Percentiles rank a stretch among this genome's conserved stretches.
Conservation (phyloP, 768 basidiomycete genomes). For the Trametes coccinea region DNA sequence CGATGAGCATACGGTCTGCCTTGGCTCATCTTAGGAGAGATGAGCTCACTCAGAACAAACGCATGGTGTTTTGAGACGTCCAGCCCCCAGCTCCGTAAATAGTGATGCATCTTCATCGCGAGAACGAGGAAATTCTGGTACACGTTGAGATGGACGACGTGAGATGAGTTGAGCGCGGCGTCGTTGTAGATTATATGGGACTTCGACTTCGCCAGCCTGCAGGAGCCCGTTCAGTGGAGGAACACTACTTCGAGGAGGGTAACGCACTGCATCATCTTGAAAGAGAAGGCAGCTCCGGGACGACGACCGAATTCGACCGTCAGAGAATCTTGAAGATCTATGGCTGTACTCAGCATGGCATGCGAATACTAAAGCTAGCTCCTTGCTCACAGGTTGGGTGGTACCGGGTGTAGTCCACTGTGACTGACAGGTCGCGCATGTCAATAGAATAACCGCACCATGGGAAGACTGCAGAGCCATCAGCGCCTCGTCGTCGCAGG, state of each 20-base stretch:
- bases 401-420: conserved; percentile 77
- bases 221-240: conserved; percentile 1
- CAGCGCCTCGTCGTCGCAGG: not conserved
- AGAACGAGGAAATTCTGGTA: conserved; percentile 83
- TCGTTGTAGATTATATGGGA: conserved; percentile 84
- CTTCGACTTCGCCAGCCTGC: conserved; percentile 68
- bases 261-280: conserved; percentile 76
- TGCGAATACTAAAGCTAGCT: no score
- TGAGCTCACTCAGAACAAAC: conserved; percentile 57
- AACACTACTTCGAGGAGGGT: not conserved
- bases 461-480: conserved; percentile 63
- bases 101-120: conserved; percentile 86
- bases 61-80: conserved; percentile 42
- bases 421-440: conserved; percentile 72
- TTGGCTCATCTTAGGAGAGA: not conserved
- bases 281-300: conserved; percentile 63
- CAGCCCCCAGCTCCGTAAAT: conserved; percentile 64
- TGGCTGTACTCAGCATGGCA: not conserved
- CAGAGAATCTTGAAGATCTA: conserved; percentile 66
- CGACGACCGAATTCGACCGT: conserved; percentile 66
- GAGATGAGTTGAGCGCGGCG: conserved; percentile 58
- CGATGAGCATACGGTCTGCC: not conserved
- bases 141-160: conserved; percentile 73
- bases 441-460: conserved; percentile 92
- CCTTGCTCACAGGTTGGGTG: conserved; percentile 50